Conservation (phyloP, 441 rosid genomes). For the Gossypium gossypioides region DNA sequence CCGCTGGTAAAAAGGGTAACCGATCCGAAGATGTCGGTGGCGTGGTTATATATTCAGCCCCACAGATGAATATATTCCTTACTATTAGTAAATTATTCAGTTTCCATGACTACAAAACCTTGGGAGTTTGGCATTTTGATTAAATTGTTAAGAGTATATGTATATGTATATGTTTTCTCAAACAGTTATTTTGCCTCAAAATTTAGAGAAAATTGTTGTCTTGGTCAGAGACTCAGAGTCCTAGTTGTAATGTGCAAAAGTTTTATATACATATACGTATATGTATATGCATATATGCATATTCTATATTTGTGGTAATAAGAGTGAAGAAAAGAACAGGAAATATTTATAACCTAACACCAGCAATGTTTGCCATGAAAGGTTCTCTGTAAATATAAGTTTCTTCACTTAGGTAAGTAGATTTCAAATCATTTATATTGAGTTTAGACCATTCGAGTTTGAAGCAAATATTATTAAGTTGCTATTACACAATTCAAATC, state of each 20-base stretch:
- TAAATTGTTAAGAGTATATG: background rate
- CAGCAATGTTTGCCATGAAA: background rate
- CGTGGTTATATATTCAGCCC: conserved; percentile 11
- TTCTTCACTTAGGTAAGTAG: background rate
- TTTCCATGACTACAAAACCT: background rate
- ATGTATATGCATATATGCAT: too few relatives aligned
- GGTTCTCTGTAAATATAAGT: background rate
- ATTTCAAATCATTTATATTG: too few relatives aligned
- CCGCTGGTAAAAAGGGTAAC: conserved; percentile 10
- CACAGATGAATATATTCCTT: background rate
- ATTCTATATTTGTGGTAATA: too few relatives aligned
- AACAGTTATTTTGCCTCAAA: background rate
- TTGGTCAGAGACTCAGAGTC: background rate
- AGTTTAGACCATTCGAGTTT: too few relatives aligned
- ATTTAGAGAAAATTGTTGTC: background rate
- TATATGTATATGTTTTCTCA: too few relatives aligned
- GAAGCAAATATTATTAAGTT: too few relatives aligned
- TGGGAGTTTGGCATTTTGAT: background rate
- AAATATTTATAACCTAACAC: background rate
- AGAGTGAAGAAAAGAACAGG: background rate
- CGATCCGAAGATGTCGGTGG: conserved; percentile 9
- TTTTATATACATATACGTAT: too few relatives aligned
- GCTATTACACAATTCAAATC: too few relatives aligned
- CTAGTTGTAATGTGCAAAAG: background rate
- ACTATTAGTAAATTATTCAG: background rate